phyloP scores from a whole-genome alignment of 164 flowering plant genomes.

The Piper betle region DNA sequence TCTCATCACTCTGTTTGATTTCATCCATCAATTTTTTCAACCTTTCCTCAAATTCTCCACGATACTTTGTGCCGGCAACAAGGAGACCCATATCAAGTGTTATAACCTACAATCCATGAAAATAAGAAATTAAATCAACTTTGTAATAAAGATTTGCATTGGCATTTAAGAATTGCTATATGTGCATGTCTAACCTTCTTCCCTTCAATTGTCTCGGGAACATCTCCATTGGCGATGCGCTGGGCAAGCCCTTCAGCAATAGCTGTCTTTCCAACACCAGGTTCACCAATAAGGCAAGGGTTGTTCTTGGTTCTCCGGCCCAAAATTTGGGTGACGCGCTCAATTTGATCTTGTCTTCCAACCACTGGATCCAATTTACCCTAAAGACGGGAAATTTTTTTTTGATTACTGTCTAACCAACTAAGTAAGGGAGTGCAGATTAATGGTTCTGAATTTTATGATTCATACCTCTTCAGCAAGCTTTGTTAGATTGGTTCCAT shows the following conservation, averaged over 20 bases:
- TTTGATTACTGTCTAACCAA: neutral
- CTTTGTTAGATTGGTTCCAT: conserved; percentile 84
- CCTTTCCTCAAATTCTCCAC: conserved; percentile 96
- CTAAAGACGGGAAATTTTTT: conserved; percentile 23
- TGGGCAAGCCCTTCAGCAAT: conserved; percentile 99
- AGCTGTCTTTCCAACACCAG: conserved; percentile 98
- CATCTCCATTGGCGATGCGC: conserved; percentile 83
- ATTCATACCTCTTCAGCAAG: conserved; percentile 77
- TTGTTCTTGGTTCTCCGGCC: conserved; percentile 91
- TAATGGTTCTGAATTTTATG: neutral
- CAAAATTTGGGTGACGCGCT: conserved; percentile 88
- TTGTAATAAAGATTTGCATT: no score
- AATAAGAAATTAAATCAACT: neutral
- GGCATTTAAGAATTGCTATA: no score
- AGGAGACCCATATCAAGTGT: conserved; percentile 94
- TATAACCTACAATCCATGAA: conserved; percentile 43
- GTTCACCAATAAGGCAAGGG: conserved; percentile 97
- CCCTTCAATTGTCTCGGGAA: conserved; percentile 93
- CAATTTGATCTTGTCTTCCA: conserved; percentile 82
- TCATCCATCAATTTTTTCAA: conserved; percentile 92
- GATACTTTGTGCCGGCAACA: conserved; percentile 93
- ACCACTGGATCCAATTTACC: conserved; percentile 98
- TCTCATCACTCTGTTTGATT: conserved; percentile 86
- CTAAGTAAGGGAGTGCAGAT: neutral
- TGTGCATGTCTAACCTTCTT: conserved; percentile 45